Evolutionary conservation across 2,329 filamentous ascomycete genomes (phyloP), one percentile per base, ranked within the genome.

Genomic region (Tolypocladium ovalisporum): DNA sequence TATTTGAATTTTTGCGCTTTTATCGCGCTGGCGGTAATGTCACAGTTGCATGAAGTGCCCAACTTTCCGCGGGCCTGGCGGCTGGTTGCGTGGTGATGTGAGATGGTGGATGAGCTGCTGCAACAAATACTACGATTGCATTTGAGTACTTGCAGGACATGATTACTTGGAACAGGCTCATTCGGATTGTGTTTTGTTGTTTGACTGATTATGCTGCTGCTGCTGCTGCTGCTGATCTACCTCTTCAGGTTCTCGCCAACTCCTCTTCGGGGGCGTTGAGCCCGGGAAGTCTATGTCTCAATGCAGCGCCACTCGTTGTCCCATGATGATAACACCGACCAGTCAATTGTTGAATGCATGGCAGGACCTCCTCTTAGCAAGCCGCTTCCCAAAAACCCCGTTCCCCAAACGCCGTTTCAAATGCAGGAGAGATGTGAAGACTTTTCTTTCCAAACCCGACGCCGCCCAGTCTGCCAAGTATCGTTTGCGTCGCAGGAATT

Each of bases 301-400:
- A 51, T 34, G 47, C 47, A 51, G 47, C 47, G 47, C 47, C 47
- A 51, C 47, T 51, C 47, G 17, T 51, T 22, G 29, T 51, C 47
- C 19, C 47, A 51, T 51, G 47, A 51, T 51, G 29, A 51, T 34
- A 51, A 51, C 47, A 51, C 47, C 29, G 47, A 57, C 39, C 15
- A 36, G 22, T 56, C 56, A 27, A 22, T 63, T 67, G 67, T 69
- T 68, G 66, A 69, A 70, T 60, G 64, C 59, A 34, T 51, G 47
- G 47, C 47, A 51, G 47, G 29, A 51, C 47, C 29, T 22, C 47
- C 19, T 34, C 29, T 12, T 32, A 32, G 29, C 47, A 51, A n/a
- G 29, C 29, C 47, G 47, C 17, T 51, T 51, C 47, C 47, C 47
- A 51, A 12, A 22, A 12, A 22, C 3, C 29, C 47, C 10, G 47